Evolutionary conservation across 371 early-diverging fungal species (phyloP), one percentile per base, ranked within the genome.

Genomic region (Mucor racemosus): DNA sequence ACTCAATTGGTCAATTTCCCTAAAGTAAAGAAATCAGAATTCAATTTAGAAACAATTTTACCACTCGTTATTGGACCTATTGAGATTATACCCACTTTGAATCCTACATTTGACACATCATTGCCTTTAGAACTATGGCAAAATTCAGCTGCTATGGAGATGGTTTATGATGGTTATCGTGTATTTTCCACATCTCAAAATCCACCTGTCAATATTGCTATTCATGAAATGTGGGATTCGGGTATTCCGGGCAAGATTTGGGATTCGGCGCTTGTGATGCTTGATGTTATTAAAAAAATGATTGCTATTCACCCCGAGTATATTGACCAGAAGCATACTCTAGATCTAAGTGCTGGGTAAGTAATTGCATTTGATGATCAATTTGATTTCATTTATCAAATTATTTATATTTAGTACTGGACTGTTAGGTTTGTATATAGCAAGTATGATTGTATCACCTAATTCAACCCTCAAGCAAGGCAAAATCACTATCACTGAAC

Each of bases 221-320:
- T 88, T 46, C 78, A 84, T 31, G 88, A 88, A 64, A 67, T 76
- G 33, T 85, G 86, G 84, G 85, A 87, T 65, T 77, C 77, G 5
- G 80, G 83, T 14, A 84, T 88, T 26, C 87, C 87, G 3, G 88
- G 87, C 10, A 87, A 86, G 55, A 81, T 86, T n/a, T 88, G 88
- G 88, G 87, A 88, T 61, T 88, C 88, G 5, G 88, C 88, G 0
- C 69, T 87, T 46, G 82, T 82, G 0, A 75, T 84, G 75, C 65
- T 81, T 19, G 76, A 80, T 15, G 68, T 85, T 9, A 72, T 88
- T 31, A 73, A 81, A 31, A 66, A 60, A 0, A 66, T 69, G 34
- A 65, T 76, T 34, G 8, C 54, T 1, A 21, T 74, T 7, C 71
- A 77, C 21, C 70, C 71, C 21, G 55, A 78, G 31, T 62, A 78